These are phyloP conservation scores for Schizopora paradoxa DNA, from an alignment of 1,284 basidiomycete genomes.

Conservation along the genomic window DNA sequence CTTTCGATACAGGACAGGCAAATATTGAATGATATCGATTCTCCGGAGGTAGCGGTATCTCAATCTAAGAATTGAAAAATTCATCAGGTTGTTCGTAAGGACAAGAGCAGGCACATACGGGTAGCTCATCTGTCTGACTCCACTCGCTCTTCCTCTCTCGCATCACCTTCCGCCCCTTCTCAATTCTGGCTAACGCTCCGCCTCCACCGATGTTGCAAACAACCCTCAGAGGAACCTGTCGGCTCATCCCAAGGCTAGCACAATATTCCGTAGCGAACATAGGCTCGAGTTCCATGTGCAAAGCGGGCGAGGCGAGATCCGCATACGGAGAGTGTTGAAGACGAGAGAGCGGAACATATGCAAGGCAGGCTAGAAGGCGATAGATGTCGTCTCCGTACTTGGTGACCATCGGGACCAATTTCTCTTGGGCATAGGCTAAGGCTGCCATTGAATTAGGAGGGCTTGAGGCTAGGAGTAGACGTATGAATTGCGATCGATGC, in stretches of 20 bases:
- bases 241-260: constrained; percentile 79
- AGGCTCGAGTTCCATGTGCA: constrained; percentile 74
- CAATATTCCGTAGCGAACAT: constrained; percentile 89
- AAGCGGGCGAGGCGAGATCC: constrained; percentile 59
- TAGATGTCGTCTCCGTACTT: constrained; percentile 65
- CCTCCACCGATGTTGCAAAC: constrained; percentile 89
- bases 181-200: constrained; percentile 82
- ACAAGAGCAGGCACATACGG: constrained; percentile 47
- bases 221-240: constrained; percentile 81
- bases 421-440: constrained; percentile 68
- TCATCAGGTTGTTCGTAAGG: not conserved
- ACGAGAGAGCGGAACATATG: constrained; percentile 62
- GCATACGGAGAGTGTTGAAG: constrained; percentile 69
- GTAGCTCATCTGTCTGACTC: constrained; percentile 86
- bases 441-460: constrained; percentile 53
- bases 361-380: constrained; percentile 71
- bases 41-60: constrained; percentile 82
- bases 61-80: constrained; percentile 57
- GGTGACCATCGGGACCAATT: constrained; percentile 63
- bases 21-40: constrained; percentile 96
- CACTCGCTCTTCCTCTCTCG: constrained; percentile 87
- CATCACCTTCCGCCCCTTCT: constrained; percentile 91
- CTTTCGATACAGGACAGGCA: constrained; percentile 96
- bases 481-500: constrained; percentile 82
- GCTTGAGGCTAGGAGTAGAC: constrained; percentile 56